Base-by-base conservation (phyloP, 2,329 filamentous ascomycete genomes). In the Fusarium xylarioides region DNA sequence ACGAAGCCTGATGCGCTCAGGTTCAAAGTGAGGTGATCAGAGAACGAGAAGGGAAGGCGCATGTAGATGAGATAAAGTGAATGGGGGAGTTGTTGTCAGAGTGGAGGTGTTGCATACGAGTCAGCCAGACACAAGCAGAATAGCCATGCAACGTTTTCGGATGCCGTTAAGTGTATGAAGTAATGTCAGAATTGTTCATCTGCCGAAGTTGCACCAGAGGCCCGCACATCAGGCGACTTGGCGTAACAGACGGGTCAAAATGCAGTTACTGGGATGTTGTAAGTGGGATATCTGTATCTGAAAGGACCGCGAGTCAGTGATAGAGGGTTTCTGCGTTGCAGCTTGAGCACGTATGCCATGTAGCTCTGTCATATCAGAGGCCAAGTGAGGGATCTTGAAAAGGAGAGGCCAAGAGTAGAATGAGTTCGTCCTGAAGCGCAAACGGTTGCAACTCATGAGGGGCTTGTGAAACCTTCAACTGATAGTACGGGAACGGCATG, bases 1-100 rank as follows among this genome's bases (percentile, higher is more conserved):
- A 47, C 11, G 19, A 21, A n/a, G 14, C 0, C 19, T 10, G 11
- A 15, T 23, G 12, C 9, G 12, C 5, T 4, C 16, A 1, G 16
- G 16, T 19, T 23, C n/a, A 19, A 26, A 8, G n/a, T 16, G 18
- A 37, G 32, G 18, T 26, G 34, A 35, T 10, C 7, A 28, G 14
- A 53, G 16, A 26, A 35, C 9, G 9, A 35, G 18, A 52, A 35
- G 18, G 19, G 23, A 19, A 21, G 10, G 18, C 7, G 6, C 23
- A 6, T 21, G 10, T 4, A 12, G 4, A 7, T 26, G n/a, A 21
- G 5, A 21, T 26, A 21, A 28, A 28, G 32, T 12, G 5, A 34
- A 26, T 8, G 50, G 18, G 10, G 18, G 10, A 38, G 50, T 53
- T 38, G 19, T n/a, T 38, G 14, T 9, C 3, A n/a, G 23, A 28